These are phyloP conservation scores for Saccharomycopsis fermentans DNA, from an alignment of 805 yeast species.

Conservation along the genomic window DNA sequence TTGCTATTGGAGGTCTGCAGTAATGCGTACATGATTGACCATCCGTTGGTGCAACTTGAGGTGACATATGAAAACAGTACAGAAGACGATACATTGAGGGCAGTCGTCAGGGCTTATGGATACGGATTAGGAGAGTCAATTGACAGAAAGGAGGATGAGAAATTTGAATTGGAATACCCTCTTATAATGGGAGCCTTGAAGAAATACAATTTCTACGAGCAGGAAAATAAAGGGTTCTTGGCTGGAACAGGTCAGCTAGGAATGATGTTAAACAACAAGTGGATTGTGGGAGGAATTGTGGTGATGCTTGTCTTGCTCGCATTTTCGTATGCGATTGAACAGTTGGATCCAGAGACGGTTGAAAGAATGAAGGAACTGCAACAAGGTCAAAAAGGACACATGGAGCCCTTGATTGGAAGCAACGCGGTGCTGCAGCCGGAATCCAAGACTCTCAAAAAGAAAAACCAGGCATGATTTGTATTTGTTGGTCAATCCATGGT, in stretches of 20 bases:
- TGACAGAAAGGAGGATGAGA: background rate
- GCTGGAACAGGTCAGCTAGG: slow-evolving; percentile 18
- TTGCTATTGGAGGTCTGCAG: slow-evolving; percentile 11
- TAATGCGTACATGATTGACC: slow-evolving; percentile 6
- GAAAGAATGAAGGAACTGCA: slow-evolving; percentile 5
- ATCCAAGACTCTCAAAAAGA: background rate
- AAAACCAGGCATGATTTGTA: too few species aligned
- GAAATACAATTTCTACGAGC: slow-evolving; percentile 10
- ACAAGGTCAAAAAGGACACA: background rate
- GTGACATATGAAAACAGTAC: background rate
- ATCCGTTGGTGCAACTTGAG: slow-evolving; percentile 5
- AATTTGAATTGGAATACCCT: slow-evolving; percentile 10
- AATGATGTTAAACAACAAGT: slow-evolving; percentile 10
- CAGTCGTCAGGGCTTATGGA: slow-evolving; percentile 6
- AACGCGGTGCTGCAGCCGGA: background rate
- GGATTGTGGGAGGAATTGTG: slow-evolving; percentile 10
- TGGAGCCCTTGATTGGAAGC: background rate
- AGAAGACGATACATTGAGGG: slow-evolving; percentile 1
- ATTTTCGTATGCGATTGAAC: slow-evolving; percentile 11
- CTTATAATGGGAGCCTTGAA: background rate
- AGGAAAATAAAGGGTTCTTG: slow-evolving; percentile 15
- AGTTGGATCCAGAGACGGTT: slow-evolving; percentile 17
- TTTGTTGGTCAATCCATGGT: too few species aligned
- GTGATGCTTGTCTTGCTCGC: slow-evolving; percentile 5
- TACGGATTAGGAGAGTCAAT: slow-evolving; percentile 7